These are phyloP conservation scores for Albatrellus ellisii DNA, from an alignment of 768 basidiomycete species.

Conservation along the genomic window DNA sequence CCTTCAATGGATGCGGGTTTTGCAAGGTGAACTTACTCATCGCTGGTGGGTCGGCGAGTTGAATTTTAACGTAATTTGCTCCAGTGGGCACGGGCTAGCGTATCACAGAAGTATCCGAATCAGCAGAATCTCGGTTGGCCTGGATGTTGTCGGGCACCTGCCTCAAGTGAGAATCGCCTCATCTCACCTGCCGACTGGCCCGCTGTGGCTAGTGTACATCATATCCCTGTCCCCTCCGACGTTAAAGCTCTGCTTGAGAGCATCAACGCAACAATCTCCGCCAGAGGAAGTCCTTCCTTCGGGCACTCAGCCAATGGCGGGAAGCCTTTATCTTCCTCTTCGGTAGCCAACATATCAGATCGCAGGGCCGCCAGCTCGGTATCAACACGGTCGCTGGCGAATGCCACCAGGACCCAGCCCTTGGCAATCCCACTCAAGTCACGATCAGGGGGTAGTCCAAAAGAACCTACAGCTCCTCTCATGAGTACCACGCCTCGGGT, in stretches of 20 bases:
- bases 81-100: slow-evolving; percentile 61
- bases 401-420: slow-evolving; percentile 13
- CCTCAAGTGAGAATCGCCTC: slow-evolving; percentile 38
- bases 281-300: slow-evolving; percentile 19
- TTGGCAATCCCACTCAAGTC: slow-evolving; percentile 29
- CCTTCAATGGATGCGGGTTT: slow-evolving; percentile 79
- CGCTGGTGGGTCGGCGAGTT: not conserved
- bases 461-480: slow-evolving; percentile 28
- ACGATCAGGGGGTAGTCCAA: slow-evolving; percentile 42
- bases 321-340: slow-evolving; percentile 9
- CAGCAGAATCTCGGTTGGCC: slow-evolving; percentile 75
- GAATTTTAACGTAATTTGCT: slow-evolving; percentile 16
- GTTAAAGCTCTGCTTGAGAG: slow-evolving; percentile 57
- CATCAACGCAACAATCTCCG: slow-evolving; percentile 17
- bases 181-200: slow-evolving; percentile 72
- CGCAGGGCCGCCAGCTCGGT: slow-evolving; percentile 13
- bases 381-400: slow-evolving; percentile 10
- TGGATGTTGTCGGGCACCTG: slow-evolving; percentile 77
- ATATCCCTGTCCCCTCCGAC: slow-evolving; percentile 58
- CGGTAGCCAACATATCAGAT: slow-evolving; percentile 15
- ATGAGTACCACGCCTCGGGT: slow-evolving; percentile 27
- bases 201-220: slow-evolving; percentile 63
- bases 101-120: slow-evolving; percentile 38
- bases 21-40: slow-evolving; percentile 54
- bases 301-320: slow-evolving; percentile 7